Conservation (phyloP, 2,329 filamentous ascomycete genomes). For the Aureobasidium melanogenum region DNA sequence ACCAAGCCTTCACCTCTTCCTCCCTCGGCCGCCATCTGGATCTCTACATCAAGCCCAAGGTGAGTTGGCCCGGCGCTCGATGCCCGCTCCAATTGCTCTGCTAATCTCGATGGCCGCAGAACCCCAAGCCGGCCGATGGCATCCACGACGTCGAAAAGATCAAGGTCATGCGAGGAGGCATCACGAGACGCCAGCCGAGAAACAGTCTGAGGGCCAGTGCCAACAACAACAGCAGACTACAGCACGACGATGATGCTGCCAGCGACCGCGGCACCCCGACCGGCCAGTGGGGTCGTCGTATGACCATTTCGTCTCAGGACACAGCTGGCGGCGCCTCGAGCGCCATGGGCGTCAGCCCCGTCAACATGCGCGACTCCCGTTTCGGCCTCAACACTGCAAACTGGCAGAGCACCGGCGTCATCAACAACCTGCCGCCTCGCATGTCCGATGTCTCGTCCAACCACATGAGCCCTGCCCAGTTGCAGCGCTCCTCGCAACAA, state of each 20-base stretch:
- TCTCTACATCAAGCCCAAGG: slow-evolving; percentile 80
- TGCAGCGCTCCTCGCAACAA: not conserved
- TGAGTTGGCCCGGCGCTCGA: not conserved
- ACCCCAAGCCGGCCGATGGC: slow-evolving; percentile 78
- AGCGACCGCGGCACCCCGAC: slow-evolving; percentile 12
- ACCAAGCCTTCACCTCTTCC: slow-evolving; percentile 84
- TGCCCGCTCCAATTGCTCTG: not conserved
- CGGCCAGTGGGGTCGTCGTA: not conserved
- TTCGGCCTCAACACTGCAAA: slow-evolving; percentile 8
- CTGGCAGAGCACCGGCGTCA: slow-evolving; percentile 54
- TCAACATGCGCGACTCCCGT: slow-evolving; percentile 7
- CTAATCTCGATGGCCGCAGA: slow-evolving; percentile 31
- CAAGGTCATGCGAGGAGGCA: slow-evolving; percentile 67
- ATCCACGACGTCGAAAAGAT: slow-evolving; percentile 88
- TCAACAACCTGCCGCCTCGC: slow-evolving; percentile 56
- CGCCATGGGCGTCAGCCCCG: slow-evolving; percentile 8
- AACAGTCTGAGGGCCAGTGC: slow-evolving; percentile 24
- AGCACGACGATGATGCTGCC: slow-evolving; percentile 1
- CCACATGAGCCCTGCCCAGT: not conserved
- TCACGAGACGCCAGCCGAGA: slow-evolving; percentile 77
- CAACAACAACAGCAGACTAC: slow-evolving; percentile 6
- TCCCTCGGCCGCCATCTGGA: slow-evolving; percentile 90
- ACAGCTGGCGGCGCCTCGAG: slow-evolving; percentile 10
- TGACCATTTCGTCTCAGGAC: slow-evolving; percentile 10
- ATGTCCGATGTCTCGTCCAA: not conserved